Percentiles rank a stretch among this genome's conserved stretches.
Conservation (phyloP, 176 grass and related monocot species). For the Rhipidocladum racemiflorum region DNA sequence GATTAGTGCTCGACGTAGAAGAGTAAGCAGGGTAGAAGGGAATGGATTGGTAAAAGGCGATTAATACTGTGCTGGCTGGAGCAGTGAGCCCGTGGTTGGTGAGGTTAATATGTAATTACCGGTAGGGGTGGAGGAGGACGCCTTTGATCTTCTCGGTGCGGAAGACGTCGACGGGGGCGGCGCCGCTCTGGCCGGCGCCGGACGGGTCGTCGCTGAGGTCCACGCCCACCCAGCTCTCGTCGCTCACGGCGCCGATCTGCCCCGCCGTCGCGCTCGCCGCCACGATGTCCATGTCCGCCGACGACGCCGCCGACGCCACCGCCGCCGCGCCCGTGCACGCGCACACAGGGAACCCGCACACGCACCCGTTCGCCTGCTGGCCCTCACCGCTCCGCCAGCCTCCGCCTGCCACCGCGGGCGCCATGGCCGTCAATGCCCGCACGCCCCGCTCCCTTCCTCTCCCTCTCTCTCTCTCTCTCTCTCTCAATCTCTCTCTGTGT, state of each 20-base stretch:
- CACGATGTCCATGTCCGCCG: conserved; percentile 46
- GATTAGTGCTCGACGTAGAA: neutral
- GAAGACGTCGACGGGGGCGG: conserved; percentile 48
- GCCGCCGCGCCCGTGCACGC: conserved; percentile 48
- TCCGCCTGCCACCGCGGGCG: conserved; percentile 43
- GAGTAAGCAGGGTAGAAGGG: neutral
- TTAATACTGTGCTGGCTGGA: fast-evolving
- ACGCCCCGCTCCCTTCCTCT: neutral
- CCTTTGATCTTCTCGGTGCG: conserved; percentile 61
- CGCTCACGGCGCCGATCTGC: conserved; percentile 42
- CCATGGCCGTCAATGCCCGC: conserved; percentile 44
- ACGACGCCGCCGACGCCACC: conserved; percentile 49
- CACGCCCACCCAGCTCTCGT: conserved; percentile 53
- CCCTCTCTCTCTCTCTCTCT: conserved; percentile 2
- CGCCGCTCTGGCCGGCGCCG: conserved; percentile 23
- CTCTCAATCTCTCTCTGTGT: too few relatives aligned
- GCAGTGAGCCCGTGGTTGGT: neutral
- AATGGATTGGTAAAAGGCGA: too few relatives aligned
- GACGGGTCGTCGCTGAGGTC: conserved; percentile 42
- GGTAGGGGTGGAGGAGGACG: conserved; percentile 52
- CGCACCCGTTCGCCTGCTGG: conserved; percentile 10
- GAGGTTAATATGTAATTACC: conserved; percentile 15
- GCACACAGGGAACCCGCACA: conserved; percentile 56
- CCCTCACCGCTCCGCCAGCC: conserved; percentile 26
- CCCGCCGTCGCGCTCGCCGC: conserved; percentile 30